phyloP scores from a whole-genome alignment of 2,329 filamentous ascomycete genomes.

The Fusarium sp. region DNA sequence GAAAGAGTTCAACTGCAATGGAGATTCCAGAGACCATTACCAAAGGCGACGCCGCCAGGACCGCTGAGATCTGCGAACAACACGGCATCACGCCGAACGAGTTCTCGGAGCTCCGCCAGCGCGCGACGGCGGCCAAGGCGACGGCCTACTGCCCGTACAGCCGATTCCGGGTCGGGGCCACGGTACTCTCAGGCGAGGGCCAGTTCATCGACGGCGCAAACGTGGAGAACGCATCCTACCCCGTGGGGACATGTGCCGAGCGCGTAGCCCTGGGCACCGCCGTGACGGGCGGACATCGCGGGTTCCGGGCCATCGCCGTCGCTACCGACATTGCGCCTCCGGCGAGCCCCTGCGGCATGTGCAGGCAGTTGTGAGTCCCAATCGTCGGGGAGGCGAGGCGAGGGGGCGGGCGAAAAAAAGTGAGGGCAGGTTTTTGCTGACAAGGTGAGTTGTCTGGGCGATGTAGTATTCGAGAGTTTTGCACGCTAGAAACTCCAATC shows the following conservation, averaged over 20 bases:
- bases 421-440: slow-evolving; percentile 24
- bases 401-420: neutral
- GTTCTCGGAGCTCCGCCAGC: slow-evolving; percentile 71
- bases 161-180: slow-evolving; percentile 89
- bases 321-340: slow-evolving; percentile 80
- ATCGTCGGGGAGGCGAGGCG: slow-evolving; percentile 39
- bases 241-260: slow-evolving; percentile 96
- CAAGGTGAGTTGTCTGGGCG: slow-evolving; percentile 18
- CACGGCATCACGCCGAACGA: slow-evolving; percentile 70
- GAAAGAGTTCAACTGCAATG: slow-evolving; percentile 22
- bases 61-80: slow-evolving; percentile 44
- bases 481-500: slow-evolving; percentile 75
- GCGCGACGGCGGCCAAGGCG: slow-evolving; percentile 78
- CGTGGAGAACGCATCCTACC: slow-evolving; percentile 93
- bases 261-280: slow-evolving; percentile 88
- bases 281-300: slow-evolving; percentile 68
- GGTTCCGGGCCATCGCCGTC: slow-evolving; percentile 85
- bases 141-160: slow-evolving; percentile 94
- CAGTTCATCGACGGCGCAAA: slow-evolving; percentile 74
- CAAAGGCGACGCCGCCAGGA: slow-evolving; percentile 44
- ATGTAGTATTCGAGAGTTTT: slow-evolving; percentile 80
- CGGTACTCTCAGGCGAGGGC: slow-evolving; percentile 71
- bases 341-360: slow-evolving; percentile 92
- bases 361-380: slow-evolving; percentile 82
- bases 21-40: slow-evolving; percentile 42